Conservation (phyloP, 1,284 basidiomycete species). For the Ganoderma multipileum region DNA sequence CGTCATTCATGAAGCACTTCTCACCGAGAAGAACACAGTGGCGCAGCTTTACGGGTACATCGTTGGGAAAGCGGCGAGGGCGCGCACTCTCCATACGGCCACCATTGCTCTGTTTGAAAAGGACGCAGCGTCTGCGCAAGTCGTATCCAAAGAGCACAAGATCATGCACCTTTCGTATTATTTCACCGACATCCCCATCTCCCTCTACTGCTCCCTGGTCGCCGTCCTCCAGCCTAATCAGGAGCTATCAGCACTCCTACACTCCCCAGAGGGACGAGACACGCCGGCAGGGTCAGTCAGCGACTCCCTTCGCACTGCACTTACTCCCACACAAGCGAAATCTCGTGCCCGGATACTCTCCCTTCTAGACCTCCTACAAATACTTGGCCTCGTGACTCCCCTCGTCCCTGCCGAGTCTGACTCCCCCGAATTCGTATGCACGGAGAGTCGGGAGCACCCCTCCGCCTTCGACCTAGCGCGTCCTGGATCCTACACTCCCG, state of each 20-base stretch:
- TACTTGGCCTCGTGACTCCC: conserved; percentile 61
- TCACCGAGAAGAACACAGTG: conserved; percentile 69
- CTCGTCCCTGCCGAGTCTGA: conserved; percentile 51
- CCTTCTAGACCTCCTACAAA: conserved; percentile 60
- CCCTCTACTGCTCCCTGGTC: conserved; percentile 65
- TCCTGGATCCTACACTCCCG: conserved; percentile 51
- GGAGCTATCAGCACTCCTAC: conserved; percentile 56
- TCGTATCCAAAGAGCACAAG: conserved; percentile 59
- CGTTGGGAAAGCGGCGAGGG: conserved; percentile 65
- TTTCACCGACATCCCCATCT: conserved; percentile 63
- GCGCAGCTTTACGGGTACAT: conserved; percentile 76
- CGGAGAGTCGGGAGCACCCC: conserved; percentile 48
- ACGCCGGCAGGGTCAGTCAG: conserved; percentile 61
- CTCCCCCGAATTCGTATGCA: conserved; percentile 52
- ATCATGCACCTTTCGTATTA: conserved; percentile 66
- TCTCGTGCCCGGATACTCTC: conserved; percentile 65
- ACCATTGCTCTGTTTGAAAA: conserved; percentile 56
- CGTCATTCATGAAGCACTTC: conserved; percentile 62
- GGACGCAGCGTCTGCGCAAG: conserved; percentile 43
- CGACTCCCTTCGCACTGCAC: conserved; percentile 48
- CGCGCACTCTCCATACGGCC: conserved; percentile 67
- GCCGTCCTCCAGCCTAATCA: conserved; percentile 59
- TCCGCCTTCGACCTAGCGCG: conserved; percentile 53
- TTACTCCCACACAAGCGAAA: conserved; percentile 65
- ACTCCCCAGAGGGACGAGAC: conserved; percentile 50